These are phyloP conservation scores for Plectranthus barbatus DNA, from an alignment of 257 asterid species.

Conservation along the genomic window DNA sequence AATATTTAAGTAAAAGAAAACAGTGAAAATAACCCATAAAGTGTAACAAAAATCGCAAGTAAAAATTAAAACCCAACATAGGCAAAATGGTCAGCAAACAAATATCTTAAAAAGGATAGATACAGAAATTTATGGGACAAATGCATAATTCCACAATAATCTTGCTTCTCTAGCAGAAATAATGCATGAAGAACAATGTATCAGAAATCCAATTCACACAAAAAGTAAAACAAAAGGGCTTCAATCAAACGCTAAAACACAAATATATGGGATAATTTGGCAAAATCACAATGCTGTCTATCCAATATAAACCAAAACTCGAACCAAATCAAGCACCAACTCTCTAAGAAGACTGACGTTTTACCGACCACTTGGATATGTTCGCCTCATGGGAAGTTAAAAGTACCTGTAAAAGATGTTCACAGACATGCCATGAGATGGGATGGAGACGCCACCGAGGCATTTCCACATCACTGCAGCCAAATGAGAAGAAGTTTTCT, in stretches of 20 bases:
- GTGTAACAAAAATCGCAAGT: no score
- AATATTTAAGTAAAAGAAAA: no score
- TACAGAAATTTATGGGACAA: background rate
- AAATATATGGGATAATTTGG: constrained; percentile 5
- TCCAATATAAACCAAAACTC: background rate
- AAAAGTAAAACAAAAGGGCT: background rate
- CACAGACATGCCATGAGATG: background rate
- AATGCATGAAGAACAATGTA: background rate
- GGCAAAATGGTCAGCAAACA: background rate
- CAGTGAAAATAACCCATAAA: no score
- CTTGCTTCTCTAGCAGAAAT: background rate
- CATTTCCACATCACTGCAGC: background rate
- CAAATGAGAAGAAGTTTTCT: background rate
- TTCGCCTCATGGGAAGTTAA: background rate
- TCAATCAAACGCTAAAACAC: constrained; percentile 8
- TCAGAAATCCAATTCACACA: constrained; percentile 14
- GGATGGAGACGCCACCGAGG: background rate
- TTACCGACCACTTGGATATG: background rate
- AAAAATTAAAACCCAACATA: background rate
- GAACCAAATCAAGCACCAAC: constrained; percentile 11
- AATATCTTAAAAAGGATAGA: background rate
- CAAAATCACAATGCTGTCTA: constrained; percentile 6
- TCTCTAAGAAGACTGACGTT: constrained; percentile 1
- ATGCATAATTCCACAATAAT: background rate
- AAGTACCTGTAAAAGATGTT: background rate